These are phyloP conservation scores for Diplodia corticola DNA, from an alignment of 2,329 filamentous ascomycete species.

Conservation along the genomic window DNA sequence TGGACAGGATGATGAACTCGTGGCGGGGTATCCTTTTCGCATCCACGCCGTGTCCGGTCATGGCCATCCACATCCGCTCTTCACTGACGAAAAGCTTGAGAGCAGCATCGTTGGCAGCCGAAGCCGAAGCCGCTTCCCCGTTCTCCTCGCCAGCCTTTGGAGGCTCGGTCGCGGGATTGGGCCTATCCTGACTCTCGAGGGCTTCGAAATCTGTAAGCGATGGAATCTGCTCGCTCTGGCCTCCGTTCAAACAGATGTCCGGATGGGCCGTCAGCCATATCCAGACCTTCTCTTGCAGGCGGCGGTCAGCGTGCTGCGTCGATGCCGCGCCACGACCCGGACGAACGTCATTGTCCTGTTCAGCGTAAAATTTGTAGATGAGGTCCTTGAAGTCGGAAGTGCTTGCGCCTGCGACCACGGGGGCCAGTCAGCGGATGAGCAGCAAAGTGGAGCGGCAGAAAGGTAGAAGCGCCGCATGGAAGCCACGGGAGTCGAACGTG, in stretches of 20 bases:
- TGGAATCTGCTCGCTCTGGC: slow-evolving; percentile 32
- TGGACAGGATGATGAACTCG: slow-evolving; percentile 59
- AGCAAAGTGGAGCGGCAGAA: slow-evolving; percentile 18
- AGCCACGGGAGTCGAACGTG: slow-evolving; percentile 21
- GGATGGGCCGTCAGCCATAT: slow-evolving; percentile 57
- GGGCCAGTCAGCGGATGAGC: slow-evolving; percentile 8
- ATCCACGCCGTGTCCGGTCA: slow-evolving; percentile 62
- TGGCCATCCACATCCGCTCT: slow-evolving; percentile 59
- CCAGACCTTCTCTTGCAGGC: slow-evolving; percentile 58
- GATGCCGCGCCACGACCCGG: slow-evolving; percentile 2
- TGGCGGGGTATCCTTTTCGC: slow-evolving; percentile 52
- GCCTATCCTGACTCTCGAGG: slow-evolving; percentile 27
- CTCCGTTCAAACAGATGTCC: slow-evolving; percentile 52
- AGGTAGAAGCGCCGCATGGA: slow-evolving; percentile 17
- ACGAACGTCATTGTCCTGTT: slow-evolving; percentile 20
- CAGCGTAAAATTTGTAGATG: slow-evolving; percentile 40
- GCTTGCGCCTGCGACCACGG: slow-evolving; percentile 38
- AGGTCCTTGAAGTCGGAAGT: slow-evolving; percentile 43
- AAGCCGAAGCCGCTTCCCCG: not conserved
- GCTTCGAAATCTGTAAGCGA: slow-evolving; percentile 37
- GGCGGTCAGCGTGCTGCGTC: slow-evolving; percentile 45
- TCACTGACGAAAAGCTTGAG: slow-evolving; percentile 49
- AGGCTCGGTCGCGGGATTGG: not conserved
- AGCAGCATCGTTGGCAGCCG: slow-evolving; percentile 11
- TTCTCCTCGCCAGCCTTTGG: not conserved